Base-by-base conservation (phyloP, 2,329 filamentous ascomycete genomes). In the Xylogone sp. region DNA sequence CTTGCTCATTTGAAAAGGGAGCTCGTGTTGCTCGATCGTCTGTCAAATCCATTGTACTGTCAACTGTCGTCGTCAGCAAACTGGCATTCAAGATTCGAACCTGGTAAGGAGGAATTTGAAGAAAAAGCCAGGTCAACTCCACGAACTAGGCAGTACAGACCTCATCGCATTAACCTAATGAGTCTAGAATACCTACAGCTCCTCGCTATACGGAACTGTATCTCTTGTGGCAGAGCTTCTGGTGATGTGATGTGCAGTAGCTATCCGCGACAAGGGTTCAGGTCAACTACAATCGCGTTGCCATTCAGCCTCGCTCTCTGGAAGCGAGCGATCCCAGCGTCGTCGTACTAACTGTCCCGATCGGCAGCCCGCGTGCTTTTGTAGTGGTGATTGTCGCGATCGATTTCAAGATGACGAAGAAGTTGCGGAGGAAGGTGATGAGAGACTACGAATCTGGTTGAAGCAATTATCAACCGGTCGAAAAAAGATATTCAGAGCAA, bases 21-120 rank as follows among this genome's bases (percentile, higher is more conserved):
- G 54, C 57, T 54, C 57, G 34, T 18, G 59, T 52, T 59, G 63
- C 53, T 59, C 60, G 56, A 57, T 65, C 62, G 47, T 62, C 60
- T 54, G 54, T 59, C 39, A 55, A 44, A 46, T 60, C 60, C 65
- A 66, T 68, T 27, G 53, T 64, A 47, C 56, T 55, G 52, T 62
- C 55, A 66, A 56, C 64, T 66, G 52, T 34, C 50, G 31, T 43
- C 39, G 24, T 43, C 42, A 34, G 50, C 39, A 46, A n/a, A 49
- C 49, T 10, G 24, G 24, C 24, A 44, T 42, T 46, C 49, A 50
- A 27, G 45, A 27, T 27, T 20, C 45, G 24, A 45, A 44, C 21
- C 22, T 42, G 21, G 34, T 48, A 42, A 49, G 4, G 19, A 46
- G 21, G 49, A 49, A 29, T 18, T 31, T 27, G 39, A 31, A 27